Evolutionary conservation across 148 eudicot species (phyloP), one percentile per base, ranked within the genome.

Genomic region (Cornus suecica): DNA sequence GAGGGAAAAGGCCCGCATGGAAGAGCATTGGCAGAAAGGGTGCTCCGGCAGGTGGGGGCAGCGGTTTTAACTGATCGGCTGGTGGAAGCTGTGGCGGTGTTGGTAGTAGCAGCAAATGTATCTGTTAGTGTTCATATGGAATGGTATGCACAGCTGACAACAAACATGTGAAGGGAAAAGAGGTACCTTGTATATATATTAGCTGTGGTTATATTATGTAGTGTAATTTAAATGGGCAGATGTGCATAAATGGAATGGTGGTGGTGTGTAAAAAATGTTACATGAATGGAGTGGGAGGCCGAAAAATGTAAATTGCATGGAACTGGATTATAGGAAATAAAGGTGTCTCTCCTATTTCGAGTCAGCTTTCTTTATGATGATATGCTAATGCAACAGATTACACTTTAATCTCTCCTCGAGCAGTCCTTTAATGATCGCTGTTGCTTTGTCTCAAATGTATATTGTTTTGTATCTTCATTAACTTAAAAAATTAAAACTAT

Each of bases 1-100:
- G 87, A 86, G 18, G 89, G 87, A 45, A 71, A 74, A 13, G 82
- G 86, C 13, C 45, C 60, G 0, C 31, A 22, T 0, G 91, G 87
- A 66, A 76, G 84, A 76, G 83, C 71, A 13, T 27, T 86, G 58
- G 85, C 89, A 0, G 89, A 83, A 61, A 29, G 22, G 18, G 80
- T 84, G 8, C 79, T 87, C 26, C 80, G 80, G 29, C 81, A 80
- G 70, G 85, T 84, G 41, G 88, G 90, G 13, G 88, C 90, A 0
- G 73, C 75, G 1, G 24, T 67, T 25, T 76, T 87, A 1, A 37
- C 75, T 0, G 83, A 84, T 34, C 41, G 67, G 60, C 76, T 84
- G 66, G 78, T 76, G 71, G 70, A 76, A 51, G 80, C 79, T 56
- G 83, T 75, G 2, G 70, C 69, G 1, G 79, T 76, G 42, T 37